Percentiles rank a stretch among this genome's conserved stretches.
Evolutionary conservation across 768 basidiomycete genomes (phyloP).

Genomic region (Chiua virens): DNA sequence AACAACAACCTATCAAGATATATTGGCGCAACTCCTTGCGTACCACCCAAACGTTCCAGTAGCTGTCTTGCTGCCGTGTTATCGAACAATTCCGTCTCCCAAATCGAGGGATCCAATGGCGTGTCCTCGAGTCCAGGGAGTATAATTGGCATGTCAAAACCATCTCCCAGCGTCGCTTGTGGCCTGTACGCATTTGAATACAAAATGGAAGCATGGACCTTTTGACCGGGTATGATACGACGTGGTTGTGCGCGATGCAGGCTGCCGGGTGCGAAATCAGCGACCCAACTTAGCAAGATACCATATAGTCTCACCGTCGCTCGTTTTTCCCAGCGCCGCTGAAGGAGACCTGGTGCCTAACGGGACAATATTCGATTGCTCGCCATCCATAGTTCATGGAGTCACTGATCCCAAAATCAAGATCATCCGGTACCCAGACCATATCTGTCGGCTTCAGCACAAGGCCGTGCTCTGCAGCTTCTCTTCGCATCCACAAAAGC

Average conservation of each 20-base stretch:
- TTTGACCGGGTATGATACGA: conserved; percentile 29
- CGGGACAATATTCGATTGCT: conserved; percentile 20
- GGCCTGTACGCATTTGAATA: conserved; percentile 22
- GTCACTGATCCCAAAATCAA: conserved; percentile 21
- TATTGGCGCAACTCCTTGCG: conserved; percentile 17
- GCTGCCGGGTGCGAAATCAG: conserved; percentile 5
- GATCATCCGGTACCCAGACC: conserved; percentile 28
- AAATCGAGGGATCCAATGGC: conserved; percentile 8
- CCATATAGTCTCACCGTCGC: conserved; percentile 13
- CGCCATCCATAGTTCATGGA: conserved; percentile 20
- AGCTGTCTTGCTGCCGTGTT: conserved; percentile 14
- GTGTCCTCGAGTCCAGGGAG: neutral
- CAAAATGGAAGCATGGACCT: conserved; percentile 25
- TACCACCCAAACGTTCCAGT: conserved; percentile 5
- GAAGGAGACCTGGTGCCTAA: conserved; percentile 23
- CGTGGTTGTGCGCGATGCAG: conserved; percentile 19
- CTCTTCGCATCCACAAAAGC: conserved; percentile 35
- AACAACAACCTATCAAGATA: conserved; percentile 21
- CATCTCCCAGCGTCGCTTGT: conserved; percentile 17
- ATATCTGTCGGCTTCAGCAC: conserved; percentile 25
- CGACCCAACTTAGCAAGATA: neutral
- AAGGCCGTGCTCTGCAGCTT: conserved; percentile 28
- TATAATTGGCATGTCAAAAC: conserved; percentile 22
- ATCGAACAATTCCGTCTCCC: conserved; percentile 25
- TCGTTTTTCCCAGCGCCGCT: conserved; percentile 15